phyloP scores from a whole-genome alignment of 164 flowering plant species.

The Magnolia officinalis region DNA sequence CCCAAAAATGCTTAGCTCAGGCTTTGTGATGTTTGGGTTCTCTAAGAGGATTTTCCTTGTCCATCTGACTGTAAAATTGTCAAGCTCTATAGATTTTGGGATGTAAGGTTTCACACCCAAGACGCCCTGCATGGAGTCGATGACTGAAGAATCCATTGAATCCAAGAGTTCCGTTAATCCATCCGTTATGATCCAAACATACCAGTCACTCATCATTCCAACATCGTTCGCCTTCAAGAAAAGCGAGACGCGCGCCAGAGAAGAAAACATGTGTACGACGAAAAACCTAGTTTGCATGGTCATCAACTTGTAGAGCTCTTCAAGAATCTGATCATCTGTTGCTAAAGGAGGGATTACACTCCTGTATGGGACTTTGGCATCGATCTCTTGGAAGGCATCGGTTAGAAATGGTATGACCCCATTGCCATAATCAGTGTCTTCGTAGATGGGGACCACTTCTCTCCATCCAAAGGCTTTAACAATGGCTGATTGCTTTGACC shows the following conservation, averaged over 20 bases:
- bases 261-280: constrained; percentile 21
- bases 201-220: constrained; percentile 27
- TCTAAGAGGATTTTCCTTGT: background rate
- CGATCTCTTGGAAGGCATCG: constrained; percentile 17
- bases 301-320: constrained; percentile 15
- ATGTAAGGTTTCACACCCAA: constrained; percentile 23
- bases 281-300: constrained; percentile 24
- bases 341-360: constrained; percentile 14
- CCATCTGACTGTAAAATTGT: constrained; percentile 18
- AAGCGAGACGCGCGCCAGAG: constrained; percentile 11
- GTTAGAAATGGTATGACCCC: constrained; percentile 20
- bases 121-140: constrained; percentile 28
- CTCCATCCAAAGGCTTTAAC: constrained; percentile 17
- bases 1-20: constrained; percentile 23
- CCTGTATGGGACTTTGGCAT: background rate
- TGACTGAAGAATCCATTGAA: constrained; percentile 13
- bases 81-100: constrained; percentile 9
- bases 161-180: constrained; percentile 11
- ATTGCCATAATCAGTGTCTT: constrained; percentile 19
- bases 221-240: constrained; percentile 11
- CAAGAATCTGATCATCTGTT: constrained; percentile 5
- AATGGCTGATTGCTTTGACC: constrained; percentile 21
- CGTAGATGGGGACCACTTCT: constrained; percentile 18
- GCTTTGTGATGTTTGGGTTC: background rate
- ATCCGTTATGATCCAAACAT: constrained; percentile 26